A percentile compares a stretch with the other conserved stretches of the same genome.
Evolutionary conservation across 2,329 filamentous ascomycete species (phyloP).

Genomic region (Penicillium sp.): DNA sequence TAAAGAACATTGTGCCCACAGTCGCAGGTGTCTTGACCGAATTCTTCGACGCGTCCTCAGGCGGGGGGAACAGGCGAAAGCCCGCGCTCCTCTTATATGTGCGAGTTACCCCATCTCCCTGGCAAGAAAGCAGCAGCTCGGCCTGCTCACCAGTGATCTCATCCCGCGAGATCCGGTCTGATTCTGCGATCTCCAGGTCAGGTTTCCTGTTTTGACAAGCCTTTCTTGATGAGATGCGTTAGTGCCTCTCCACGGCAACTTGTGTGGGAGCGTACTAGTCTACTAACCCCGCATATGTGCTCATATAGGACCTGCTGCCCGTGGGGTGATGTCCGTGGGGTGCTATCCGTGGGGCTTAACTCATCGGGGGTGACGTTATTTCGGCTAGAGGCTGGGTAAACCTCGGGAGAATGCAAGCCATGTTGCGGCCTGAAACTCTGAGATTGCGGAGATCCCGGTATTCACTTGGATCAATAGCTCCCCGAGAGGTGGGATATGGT

Average conservation of each 20-base stretch:
- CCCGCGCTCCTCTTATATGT: not conserved
- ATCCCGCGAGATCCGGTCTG: not conserved
- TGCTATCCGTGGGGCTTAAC: not conserved
- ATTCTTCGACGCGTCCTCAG: not conserved
- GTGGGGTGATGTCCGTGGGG: no score
- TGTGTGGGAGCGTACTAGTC: not conserved
- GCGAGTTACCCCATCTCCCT: not conserved
- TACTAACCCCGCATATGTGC: not conserved
- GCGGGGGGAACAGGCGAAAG: not conserved
- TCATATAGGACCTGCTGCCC: no score
- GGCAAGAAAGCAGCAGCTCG: not conserved
- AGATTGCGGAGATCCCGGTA: no score
- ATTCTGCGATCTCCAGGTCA: not conserved
- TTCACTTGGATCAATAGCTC: not conserved
- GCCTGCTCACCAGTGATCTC: not conserved
- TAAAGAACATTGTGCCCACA: not conserved
- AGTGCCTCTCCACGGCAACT: not conserved
- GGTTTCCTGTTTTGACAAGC: not conserved
- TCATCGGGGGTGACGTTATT: not conserved
- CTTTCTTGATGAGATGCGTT: not conserved
- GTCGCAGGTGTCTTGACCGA: not conserved
- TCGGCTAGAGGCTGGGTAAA: conserved; percentile 4
- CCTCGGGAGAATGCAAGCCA: not conserved
- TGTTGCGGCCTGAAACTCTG: no score
- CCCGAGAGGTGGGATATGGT: not conserved